Base-by-base conservation (phyloP, 306 rosid species). In the Arachis hypogaea region DNA sequence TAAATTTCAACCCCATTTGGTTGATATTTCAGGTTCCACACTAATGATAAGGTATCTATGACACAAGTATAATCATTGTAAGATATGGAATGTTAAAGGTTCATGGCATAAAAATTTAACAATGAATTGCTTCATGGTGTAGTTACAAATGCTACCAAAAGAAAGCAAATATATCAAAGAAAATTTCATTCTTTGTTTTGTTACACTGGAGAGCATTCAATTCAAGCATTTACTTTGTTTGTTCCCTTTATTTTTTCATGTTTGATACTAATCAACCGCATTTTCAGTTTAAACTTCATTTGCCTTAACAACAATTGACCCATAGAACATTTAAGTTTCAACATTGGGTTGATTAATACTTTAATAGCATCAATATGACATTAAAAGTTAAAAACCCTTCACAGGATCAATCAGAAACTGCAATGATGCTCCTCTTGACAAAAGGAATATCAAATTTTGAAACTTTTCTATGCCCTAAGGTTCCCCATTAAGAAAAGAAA, bases 1-100 rank as follows among this genome's bases (percentile, higher is more conserved):
- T 43, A 14, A 68, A 2, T 61, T 86, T 86, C 83, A 75, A 70
- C 80, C 98, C 98, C 98, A 94, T 94, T 70, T 77, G 75, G 74
- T 73, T 74, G 62, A 72, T 79, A 57, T 51, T 46, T 69, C 79
- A 81, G 73, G 79, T 45, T 60, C 74, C 65, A 77, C 78, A 65
- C 69, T 36, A 63, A 66, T 59, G 41, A 71, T 18, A 74, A 59
- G 66, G 40, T 77, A 73, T 87, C 88, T 87, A 56, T 64, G 22
- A 54, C 42, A 70, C 60, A 59, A 78, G 57, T 9, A 46, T 22
- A 7, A 69, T 62, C 16, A 43, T 63, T 68, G 64, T 68, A 66
- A 77, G 57, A 77, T 52, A 36, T 42, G 5, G 54, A 70, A 59
- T 40, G n/a, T 10, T 71, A 5, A 43, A 62, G 12, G 3, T 40